Base-by-base conservation (phyloP, 2,329 filamentous ascomycete species). In the Sclerotinia sclerotiorum region DNA sequence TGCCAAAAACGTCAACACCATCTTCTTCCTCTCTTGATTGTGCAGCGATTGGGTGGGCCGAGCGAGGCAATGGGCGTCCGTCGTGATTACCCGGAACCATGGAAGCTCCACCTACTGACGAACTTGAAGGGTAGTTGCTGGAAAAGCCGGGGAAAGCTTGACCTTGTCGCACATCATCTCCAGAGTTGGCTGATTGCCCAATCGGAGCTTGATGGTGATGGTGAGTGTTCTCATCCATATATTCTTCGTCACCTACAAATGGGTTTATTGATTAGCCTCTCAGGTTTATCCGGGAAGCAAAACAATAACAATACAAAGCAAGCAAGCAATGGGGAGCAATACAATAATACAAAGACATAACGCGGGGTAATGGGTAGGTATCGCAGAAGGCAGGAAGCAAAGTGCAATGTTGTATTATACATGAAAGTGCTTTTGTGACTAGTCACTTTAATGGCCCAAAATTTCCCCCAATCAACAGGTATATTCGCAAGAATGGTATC, bases 1-100 rank as follows among this genome's bases (percentile, higher is more conserved):
- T 90, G 61, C 93, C 92, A 79, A 97, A 97, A 56, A 97, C 86
- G 61, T 88, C 88, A 21, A 88, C 85, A 65, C 90, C 82, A 70
- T 87, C 85, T 76, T 80, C 74, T 78, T 80, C 75, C 76, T 78
- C 71, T 35, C 69, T 71, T 21, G 70, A 70, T 19, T 69, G 70
- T 15, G 73, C 78, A 10, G 82, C 77, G 49, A 79, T 76, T 27
- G 79, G 76, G 71, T 81, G 81, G 32, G 78, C 75, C 64, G 79
- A 74, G 71, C 76, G 81, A 79, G 72, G 80, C 76, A 78, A 82
- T 72, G 80, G 81, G 70, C 89, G 83, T 48, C 82, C 82, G 66
- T 87, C 85, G 64, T 70, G 71, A 49, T 69, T 58, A n/a, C 62
- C 48, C 29, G 90, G 87, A 6, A 86, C 82, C 83, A 94, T 90